phyloP scores from a whole-genome alignment of 805 yeast genomes.

The Yarrowia alimentaria region DNA sequence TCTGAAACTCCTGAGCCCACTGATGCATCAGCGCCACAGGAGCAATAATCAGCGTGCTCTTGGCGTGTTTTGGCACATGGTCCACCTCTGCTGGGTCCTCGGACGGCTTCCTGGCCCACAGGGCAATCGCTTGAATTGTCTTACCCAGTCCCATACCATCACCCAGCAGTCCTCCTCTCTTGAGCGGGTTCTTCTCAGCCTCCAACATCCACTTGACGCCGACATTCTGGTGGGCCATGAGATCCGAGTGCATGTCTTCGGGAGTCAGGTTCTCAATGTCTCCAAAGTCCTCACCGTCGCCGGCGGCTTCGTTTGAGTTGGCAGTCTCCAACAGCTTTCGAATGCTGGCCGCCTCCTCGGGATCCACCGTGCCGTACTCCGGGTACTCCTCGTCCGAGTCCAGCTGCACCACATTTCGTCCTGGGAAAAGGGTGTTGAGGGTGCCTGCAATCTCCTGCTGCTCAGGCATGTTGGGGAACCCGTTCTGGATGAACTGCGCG shows the following conservation, averaged over 20 bases:
- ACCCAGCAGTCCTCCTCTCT: conserved; percentile 59
- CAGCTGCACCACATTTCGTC: background rate
- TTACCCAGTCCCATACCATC: conserved; percentile 91
- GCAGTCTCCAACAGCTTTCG: conserved; percentile 14
- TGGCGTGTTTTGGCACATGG: conserved; percentile 30
- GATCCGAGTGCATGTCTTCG: background rate
- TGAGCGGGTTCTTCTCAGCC: background rate
- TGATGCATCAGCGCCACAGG: conserved; percentile 47
- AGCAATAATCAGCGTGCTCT: conserved; percentile 44
- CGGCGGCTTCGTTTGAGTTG: too few species aligned
- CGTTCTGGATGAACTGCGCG: too few species aligned
- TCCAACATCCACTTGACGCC: conserved; percentile 26
- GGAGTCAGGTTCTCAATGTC: conserved; percentile 23
- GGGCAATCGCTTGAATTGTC: conserved; percentile 69
- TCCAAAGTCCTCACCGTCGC: background rate
- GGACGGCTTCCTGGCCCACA: conserved; percentile 46
- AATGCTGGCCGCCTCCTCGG: conserved; percentile 18
- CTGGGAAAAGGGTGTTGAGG: background rate
- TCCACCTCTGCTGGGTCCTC: conserved; percentile 16
- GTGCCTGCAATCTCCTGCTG: too few species aligned
- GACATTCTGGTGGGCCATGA: conserved; percentile 18
- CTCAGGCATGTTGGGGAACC: too few species aligned
- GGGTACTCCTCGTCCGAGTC: conserved; percentile 3
- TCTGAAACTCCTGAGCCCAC: conserved; percentile 44
- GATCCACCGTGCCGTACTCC: too few species aligned